phyloP scores from a whole-genome alignment of 2,329 filamentous ascomycete species.

The Neoscytalidium dimidiatum region DNA sequence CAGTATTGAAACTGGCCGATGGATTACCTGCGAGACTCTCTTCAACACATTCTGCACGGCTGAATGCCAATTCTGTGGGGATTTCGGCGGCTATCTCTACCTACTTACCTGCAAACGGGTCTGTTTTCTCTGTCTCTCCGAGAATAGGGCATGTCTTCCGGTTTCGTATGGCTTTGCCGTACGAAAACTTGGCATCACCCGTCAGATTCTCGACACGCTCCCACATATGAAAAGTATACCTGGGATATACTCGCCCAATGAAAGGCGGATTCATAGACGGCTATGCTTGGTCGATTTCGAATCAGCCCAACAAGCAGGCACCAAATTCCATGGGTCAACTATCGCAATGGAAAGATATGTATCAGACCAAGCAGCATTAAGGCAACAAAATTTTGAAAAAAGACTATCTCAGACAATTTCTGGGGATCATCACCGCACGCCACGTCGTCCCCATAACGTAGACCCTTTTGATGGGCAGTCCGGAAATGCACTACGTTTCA shows the following conservation, averaged over 20 bases:
- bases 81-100: slow-evolving; percentile 43
- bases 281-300: slow-evolving; percentile 20
- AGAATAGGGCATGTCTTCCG: slow-evolving; percentile 33
- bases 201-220: slow-evolving; percentile 12
- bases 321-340: slow-evolving; percentile 22
- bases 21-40: slow-evolving; percentile 34
- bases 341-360: slow-evolving; percentile 21
- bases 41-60: slow-evolving; percentile 34
- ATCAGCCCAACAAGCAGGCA: slow-evolving; percentile 21
- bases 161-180: slow-evolving; percentile 3
- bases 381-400: too few species aligned
- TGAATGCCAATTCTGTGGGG: slow-evolving; percentile 38
- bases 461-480: slow-evolving; percentile 17
- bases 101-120: slow-evolving; percentile 42
- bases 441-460: neutral
- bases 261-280: slow-evolving; percentile 10
- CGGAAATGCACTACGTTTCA: slow-evolving; percentile 21
- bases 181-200: slow-evolving; percentile 21
- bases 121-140: slow-evolving; percentile 36
- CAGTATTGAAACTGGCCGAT: slow-evolving; percentile 33
- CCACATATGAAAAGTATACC: too few species aligned
- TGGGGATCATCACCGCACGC: too few species aligned
- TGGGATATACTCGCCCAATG: slow-evolving; percentile 25
- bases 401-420: neutral
- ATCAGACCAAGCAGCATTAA: neutral